Conservation (phyloP, 2,329 filamentous ascomycete species). For the Penicillium sp. region DNA sequence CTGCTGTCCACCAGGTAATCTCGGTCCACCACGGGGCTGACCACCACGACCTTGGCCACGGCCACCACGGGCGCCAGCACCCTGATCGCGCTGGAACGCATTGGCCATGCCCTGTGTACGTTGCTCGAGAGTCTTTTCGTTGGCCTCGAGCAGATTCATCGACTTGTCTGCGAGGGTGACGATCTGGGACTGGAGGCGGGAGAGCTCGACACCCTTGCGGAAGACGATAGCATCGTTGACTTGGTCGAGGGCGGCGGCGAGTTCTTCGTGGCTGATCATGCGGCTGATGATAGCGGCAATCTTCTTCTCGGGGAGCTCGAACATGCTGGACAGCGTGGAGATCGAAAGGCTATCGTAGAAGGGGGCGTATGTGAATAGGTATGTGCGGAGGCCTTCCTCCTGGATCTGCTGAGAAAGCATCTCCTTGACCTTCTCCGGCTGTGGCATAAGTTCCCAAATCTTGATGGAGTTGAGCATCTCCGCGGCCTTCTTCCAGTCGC, state of each 20-base stretch:
- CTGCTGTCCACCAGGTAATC: constrained; percentile 46
- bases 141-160: constrained; percentile 91
- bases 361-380: constrained; percentile 98
- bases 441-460: constrained; percentile 98
- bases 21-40: constrained; percentile 43
- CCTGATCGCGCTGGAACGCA: constrained; percentile 91
- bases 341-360: constrained; percentile 98
- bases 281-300: constrained; percentile 95
- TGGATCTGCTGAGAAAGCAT: constrained; percentile 99
- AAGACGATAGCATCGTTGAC: constrained; percentile 98
- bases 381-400: constrained; percentile 96
- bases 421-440: constrained; percentile 88
- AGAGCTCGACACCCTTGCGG: constrained; percentile 98
- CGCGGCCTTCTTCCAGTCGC: constrained; percentile 97
- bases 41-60: constrained; percentile 54
- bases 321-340: constrained; percentile 86
- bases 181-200: constrained; percentile 90
- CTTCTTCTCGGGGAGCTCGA: constrained; percentile 89
- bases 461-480: constrained; percentile 97
- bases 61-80: constrained; percentile 71
- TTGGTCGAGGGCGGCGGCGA: constrained; percentile 94
- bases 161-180: constrained; percentile 96
- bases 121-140: constrained; percentile 96
- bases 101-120: constrained; percentile 94
- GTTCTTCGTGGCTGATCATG: constrained; percentile 99